phyloP scores from a whole-genome alignment of 2,329 filamentous ascomycete genomes.

The Fusarium robinianum region DNA sequence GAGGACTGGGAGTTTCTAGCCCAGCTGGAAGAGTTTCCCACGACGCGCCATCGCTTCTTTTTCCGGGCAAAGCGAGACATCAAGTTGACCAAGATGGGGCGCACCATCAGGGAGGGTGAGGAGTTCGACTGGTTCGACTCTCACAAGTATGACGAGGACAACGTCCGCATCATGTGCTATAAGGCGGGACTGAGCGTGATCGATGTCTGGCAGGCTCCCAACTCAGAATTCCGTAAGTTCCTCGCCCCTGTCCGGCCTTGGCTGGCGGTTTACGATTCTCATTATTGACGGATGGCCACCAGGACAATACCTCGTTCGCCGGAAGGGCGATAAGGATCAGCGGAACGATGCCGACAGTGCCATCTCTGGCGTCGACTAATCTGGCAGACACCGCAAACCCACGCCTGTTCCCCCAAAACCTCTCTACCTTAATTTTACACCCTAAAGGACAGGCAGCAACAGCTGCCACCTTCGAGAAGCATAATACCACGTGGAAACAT shows the following conservation, averaged over 20 bases:
- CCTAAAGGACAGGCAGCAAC: conserved; percentile 36
- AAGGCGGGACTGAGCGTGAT: conserved; percentile 45
- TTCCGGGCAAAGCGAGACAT: conserved; percentile 45
- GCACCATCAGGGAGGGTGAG: conserved; percentile 39
- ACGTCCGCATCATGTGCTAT: conserved; percentile 46
- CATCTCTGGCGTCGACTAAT: conserved; percentile 40
- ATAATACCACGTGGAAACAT: conserved; percentile 17
- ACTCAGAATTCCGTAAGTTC: conserved; percentile 47
- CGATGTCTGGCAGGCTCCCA: conserved; percentile 43
- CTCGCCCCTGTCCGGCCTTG: not conserved
- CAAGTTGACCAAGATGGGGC: conserved; percentile 30
- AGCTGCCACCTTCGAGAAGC: conserved; percentile 30
- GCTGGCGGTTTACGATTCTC: conserved; percentile 10
- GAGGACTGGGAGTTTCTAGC: conserved; percentile 47
- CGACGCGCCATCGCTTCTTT: conserved; percentile 48
- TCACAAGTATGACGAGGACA: conserved; percentile 46
- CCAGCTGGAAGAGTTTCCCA: conserved; percentile 42
- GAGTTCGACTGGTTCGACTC: conserved; percentile 52
- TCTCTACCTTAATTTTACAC: conserved; percentile 25
- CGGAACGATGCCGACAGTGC: conserved; percentile 46
- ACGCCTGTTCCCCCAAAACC: conserved; percentile 6
- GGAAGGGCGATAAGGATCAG: conserved; percentile 37
- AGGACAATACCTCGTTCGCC: conserved; percentile 47
- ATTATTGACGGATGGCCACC: conserved; percentile 23
- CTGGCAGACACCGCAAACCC: too few species aligned